phyloP scores from a whole-genome alignment of 768 basidiomycete genomes.

The Porphyrellus cyaneotinctus region DNA sequence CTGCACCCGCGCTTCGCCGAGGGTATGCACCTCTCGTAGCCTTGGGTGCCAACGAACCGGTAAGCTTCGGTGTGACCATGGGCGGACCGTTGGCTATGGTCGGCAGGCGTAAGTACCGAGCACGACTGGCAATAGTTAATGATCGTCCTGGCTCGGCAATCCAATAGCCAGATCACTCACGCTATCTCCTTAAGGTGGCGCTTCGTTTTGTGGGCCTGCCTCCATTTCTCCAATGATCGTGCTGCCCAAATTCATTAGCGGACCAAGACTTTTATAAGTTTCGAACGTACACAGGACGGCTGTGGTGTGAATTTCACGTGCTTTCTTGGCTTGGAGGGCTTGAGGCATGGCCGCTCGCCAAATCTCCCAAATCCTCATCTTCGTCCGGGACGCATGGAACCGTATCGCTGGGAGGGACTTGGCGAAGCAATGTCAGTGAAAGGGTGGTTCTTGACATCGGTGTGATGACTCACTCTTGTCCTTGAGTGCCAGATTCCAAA shows the following conservation, averaged over 20 bases:
- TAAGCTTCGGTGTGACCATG: constrained; percentile 26
- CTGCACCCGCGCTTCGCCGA: constrained; percentile 24
- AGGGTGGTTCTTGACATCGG: background rate
- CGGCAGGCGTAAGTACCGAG: constrained; percentile 75
- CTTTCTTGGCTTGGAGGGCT: constrained; percentile 60
- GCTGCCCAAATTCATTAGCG: constrained; percentile 27
- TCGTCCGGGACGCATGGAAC: constrained; percentile 61
- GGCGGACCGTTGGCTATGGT: constrained; percentile 42
- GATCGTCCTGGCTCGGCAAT: constrained; percentile 19
- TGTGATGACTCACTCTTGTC: constrained; percentile 51
- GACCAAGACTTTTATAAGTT: background rate
- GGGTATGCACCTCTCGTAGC: constrained; percentile 30
- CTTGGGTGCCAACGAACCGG: constrained; percentile 25
- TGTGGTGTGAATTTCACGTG: constrained; percentile 55
- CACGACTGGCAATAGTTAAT: constrained; percentile 51
- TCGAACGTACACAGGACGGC: constrained; percentile 53
- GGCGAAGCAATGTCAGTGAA: constrained; percentile 8
- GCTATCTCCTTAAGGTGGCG: constrained; percentile 76
- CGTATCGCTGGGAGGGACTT: constrained; percentile 78
- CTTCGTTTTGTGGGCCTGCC: constrained; percentile 63
- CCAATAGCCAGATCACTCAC: constrained; percentile 45
- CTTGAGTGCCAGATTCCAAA: constrained; percentile 74
- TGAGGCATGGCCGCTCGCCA: constrained; percentile 73
- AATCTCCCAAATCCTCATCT: constrained; percentile 55
- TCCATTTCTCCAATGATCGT: constrained; percentile 63